phyloP scores from a whole-genome alignment of 306 rosid species.

The Vigna trinervia region DNA sequence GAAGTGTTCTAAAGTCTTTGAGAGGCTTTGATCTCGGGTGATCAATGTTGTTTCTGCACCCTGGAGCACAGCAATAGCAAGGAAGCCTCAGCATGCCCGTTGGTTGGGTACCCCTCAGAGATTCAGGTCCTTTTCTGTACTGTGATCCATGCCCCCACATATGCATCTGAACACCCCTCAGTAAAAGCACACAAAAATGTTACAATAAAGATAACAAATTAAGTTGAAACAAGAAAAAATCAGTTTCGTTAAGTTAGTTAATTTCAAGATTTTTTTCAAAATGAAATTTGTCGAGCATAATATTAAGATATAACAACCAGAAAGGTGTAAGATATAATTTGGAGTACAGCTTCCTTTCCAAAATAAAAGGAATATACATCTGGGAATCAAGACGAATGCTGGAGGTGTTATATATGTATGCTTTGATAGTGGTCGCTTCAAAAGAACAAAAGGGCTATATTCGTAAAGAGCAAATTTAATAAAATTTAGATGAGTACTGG shows the following conservation, averaged over 20 bases:
- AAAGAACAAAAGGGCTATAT: slow-evolving; percentile 2
- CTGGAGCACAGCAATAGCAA: slow-evolving; percentile 93
- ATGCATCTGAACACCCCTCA: slow-evolving; percentile 68
- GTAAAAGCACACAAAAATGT: background rate
- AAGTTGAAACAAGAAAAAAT: slow-evolving; percentile 1
- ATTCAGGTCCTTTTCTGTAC: slow-evolving; percentile 95
- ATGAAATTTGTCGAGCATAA: background rate
- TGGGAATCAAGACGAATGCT: background rate
- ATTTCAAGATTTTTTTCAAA: background rate
- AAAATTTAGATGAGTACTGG: background rate
- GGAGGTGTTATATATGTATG: background rate
- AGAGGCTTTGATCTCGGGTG: slow-evolving; percentile 92
- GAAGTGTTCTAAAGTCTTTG: slow-evolving; percentile 94
- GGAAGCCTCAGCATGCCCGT: slow-evolving; percentile 97
- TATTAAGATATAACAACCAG: background rate
- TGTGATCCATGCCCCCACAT: slow-evolving; percentile 99
- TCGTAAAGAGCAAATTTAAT: slow-evolving; percentile 25
- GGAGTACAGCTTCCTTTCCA: background rate
- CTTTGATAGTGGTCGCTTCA: background rate
- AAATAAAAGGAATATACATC: background rate
- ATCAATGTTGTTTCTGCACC: slow-evolving; percentile 95
- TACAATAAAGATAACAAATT: slow-evolving; percentile 4
- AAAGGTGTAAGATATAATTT: slow-evolving; percentile 21
- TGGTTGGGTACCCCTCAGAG: slow-evolving; percentile 95
- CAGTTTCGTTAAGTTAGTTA: background rate